Conservation (phyloP, 75 land plant genomes). For the Cunninghamia lanceolata region DNA sequence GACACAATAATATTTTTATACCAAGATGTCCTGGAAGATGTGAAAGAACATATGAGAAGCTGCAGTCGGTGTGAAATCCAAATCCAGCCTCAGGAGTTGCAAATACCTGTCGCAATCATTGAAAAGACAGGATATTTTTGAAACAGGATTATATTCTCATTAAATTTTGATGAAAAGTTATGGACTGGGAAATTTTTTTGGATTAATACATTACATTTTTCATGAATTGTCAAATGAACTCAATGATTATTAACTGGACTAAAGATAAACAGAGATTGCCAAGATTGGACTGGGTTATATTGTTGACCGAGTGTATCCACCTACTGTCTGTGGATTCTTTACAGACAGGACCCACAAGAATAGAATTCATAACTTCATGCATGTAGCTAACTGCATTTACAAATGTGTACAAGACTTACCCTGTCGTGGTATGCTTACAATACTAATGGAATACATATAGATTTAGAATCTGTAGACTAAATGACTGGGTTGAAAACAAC, state of each 20-base stretch:
- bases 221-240: not conserved
- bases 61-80: slow-evolving; percentile 91
- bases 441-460: not conserved
- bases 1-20: slow-evolving; percentile 17
- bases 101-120: slow-evolving; percentile 57
- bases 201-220: not conserved
- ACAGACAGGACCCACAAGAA: not conserved
- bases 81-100: slow-evolving; percentile 85
- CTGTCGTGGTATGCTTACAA: not conserved
- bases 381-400: not conserved
- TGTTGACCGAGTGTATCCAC: not conserved
- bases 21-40: slow-evolving; percentile 82
- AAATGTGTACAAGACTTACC: not conserved
- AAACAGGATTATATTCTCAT: not conserved
- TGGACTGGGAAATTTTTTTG: not conserved
- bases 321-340: not conserved
- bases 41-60: slow-evolving; percentile 79
- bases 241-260: not conserved
- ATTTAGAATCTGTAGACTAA: not conserved
- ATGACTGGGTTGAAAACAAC: slow-evolving; percentile 16
- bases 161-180: not conserved
- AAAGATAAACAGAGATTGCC: not conserved
- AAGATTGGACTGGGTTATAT: not conserved
- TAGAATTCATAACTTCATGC: not conserved
- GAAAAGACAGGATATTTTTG: not conserved